Evolutionary conservation across 176 grass and related monocot genomes (phyloP).

Genomic region (Zea mays): DNA sequence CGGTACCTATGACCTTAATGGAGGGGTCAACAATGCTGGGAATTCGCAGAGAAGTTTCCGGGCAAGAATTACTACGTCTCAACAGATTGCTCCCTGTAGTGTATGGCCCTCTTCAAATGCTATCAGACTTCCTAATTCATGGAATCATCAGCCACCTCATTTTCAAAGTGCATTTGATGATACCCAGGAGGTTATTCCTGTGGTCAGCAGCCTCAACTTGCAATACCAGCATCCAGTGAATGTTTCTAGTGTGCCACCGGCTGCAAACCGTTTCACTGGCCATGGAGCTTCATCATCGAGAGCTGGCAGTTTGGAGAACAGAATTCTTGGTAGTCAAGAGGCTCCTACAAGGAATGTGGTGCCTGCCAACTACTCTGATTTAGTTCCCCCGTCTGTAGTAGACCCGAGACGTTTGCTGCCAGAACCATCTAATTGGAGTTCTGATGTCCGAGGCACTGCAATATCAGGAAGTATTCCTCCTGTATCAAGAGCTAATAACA

Average conservation of each 20-base stretch:
- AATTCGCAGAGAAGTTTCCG: constrained; percentile 58
- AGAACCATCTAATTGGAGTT: constrained; percentile 52
- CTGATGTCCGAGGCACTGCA: constrained; percentile 34
- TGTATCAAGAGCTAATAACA: constrained; percentile 43
- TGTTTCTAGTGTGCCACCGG: constrained; percentile 47
- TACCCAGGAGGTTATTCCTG: constrained; percentile 42
- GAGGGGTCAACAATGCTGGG: constrained; percentile 33
- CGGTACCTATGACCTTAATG: constrained; percentile 42
- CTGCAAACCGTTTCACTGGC: constrained; percentile 46
- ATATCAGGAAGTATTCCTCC: constrained; percentile 50
- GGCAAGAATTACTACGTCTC: constrained; percentile 49
- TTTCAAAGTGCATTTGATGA: constrained; percentile 53
- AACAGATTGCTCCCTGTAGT: constrained; percentile 40
- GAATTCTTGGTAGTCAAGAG: constrained; percentile 44
- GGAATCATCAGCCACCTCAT: constrained; percentile 42
- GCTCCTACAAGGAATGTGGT: constrained; percentile 37
- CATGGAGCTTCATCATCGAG: constrained; percentile 52
- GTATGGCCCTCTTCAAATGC: constrained; percentile 52
- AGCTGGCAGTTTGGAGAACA: constrained; percentile 44
- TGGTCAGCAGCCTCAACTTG: constrained; percentile 44
- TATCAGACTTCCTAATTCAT: constrained; percentile 43
- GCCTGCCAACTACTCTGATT: constrained; percentile 41
- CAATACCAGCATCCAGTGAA: constrained; percentile 49
- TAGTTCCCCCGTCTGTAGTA: constrained; percentile 30
- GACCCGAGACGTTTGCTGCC: constrained; percentile 51